Base-by-base conservation (phyloP, 1,284 basidiomycete species). In the Volvariella volvacea region DNA sequence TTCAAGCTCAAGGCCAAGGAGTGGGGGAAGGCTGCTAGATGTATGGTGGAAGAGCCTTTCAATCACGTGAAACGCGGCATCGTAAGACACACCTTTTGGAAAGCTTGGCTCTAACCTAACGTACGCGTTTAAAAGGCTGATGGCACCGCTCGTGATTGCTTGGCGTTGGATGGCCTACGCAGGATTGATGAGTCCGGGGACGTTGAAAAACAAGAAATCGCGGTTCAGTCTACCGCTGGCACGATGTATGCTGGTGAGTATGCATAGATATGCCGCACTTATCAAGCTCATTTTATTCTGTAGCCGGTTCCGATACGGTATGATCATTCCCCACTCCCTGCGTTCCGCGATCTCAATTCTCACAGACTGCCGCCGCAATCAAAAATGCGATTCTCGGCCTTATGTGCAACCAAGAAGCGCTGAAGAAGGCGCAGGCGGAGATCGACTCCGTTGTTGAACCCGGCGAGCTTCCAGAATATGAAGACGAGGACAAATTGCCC, bases 401-500 rank as follows among this genome's bases (percentile, higher is more conserved):
- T 52, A 43, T 62, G 3, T 39, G 54, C 2, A 51, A 64, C 36
- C 71, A 70, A 0, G 60, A 65, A 14, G 62, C 64, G 2, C 57
- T 67, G 33, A 52, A 49, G 21, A 62, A 61, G 41, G 64, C 68
- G 0, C 70, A 70, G 43, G 52, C 49, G 4, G 68, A 73, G 44
- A 51, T 74, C 10, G 71, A 74, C 38, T 30, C 48, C 2, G 61
- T 73, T 8, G 47, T 70, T 14, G 60, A 59, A 1, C 38, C 46
- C 0, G 58, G 59, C 2, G 56, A 60, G 16, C 55, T 72, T 1
- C 71, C 70, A 2, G 55, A 57, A 2, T 66, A 68, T 30, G 51
- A 53, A 1, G 68, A 72, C 36, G 45, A 57, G 19, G 54, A 56
- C 0, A 48, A 47, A 3, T 50, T 73, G 34, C 68, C 70, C 2